phyloP scores from a whole-genome alignment of 179 eudicot genomes.

The Gypsophila paniculata region DNA sequence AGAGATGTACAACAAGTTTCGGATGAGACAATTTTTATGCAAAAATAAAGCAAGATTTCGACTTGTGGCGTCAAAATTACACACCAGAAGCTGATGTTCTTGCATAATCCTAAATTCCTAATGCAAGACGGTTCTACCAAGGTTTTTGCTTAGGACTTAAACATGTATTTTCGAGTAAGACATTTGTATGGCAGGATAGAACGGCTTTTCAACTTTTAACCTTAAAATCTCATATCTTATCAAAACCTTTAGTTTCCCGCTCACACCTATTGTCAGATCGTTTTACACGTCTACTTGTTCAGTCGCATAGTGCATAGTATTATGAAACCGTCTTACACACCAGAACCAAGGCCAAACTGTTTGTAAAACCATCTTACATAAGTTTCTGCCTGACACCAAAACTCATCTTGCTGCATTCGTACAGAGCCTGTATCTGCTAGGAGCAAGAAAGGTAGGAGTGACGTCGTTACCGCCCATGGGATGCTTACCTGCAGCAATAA shows the following conservation, averaged over 20 bases:
- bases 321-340: background rate
- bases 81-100: too few species aligned
- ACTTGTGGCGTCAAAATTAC: too few species aligned
- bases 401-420: background rate
- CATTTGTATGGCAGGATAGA: background rate
- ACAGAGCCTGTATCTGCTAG: constrained; percentile 69
- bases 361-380: background rate
- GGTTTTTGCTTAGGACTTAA: too few species aligned
- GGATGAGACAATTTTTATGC: too few species aligned
- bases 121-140: too few species aligned
- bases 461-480: constrained; percentile 87
- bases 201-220: too few species aligned
- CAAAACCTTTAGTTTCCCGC: background rate
- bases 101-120: too few species aligned
- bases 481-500: constrained; percentile 87
- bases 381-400: background rate
- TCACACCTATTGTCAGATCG: background rate
- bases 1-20: too few species aligned
- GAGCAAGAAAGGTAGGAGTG: constrained; percentile 91
- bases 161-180: background rate
- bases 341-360: background rate
- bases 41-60: too few species aligned
- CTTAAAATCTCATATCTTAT: too few species aligned
- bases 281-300: too few species aligned
- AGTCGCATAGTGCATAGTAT: too few species aligned